Conservation (phyloP, 768 basidiomycete genomes). For the Polyporus arcularius region DNA sequence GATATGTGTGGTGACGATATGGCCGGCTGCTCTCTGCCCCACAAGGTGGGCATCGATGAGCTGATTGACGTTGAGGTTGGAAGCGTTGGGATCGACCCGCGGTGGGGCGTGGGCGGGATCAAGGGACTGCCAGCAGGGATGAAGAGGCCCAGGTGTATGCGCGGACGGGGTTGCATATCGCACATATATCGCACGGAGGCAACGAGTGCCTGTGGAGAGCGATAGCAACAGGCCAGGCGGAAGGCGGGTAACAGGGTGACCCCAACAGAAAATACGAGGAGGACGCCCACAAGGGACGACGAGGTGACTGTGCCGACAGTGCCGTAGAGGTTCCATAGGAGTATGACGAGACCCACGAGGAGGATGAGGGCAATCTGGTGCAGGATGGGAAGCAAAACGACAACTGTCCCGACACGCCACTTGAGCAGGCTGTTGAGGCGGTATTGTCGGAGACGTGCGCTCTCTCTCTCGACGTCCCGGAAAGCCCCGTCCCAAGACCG, state of each 20-base stretch:
- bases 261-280: conserved; percentile 14
- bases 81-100: neutral
- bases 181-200: too few species aligned
- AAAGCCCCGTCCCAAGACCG: conserved; percentile 22
- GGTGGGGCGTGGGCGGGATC: neutral
- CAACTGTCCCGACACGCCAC: conserved; percentile 27
- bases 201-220: conserved; percentile 16
- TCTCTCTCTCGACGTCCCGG: conserved; percentile 23
- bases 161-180: neutral
- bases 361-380: conserved; percentile 17
- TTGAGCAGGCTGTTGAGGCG: conserved; percentile 22
- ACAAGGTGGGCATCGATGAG: conserved; percentile 2
- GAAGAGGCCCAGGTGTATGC: conserved; percentile 16
- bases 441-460: conserved; percentile 26
- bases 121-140: conserved; percentile 1
- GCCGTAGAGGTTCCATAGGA: conserved; percentile 23
- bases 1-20: neutral
- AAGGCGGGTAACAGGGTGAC: conserved; percentile 19
- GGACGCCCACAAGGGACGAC: conserved; percentile 10
- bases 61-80: neutral
- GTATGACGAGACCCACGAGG: conserved; percentile 20
- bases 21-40: conserved; percentile 5
- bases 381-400: conserved; percentile 23
- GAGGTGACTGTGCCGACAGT: conserved; percentile 19
- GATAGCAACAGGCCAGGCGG: conserved; percentile 18